Percentiles rank a stretch among this genome's conserved stretches.
Conservation (phyloP, 2,329 filamentous ascomycete species). For the Alternaria conjuncta region DNA sequence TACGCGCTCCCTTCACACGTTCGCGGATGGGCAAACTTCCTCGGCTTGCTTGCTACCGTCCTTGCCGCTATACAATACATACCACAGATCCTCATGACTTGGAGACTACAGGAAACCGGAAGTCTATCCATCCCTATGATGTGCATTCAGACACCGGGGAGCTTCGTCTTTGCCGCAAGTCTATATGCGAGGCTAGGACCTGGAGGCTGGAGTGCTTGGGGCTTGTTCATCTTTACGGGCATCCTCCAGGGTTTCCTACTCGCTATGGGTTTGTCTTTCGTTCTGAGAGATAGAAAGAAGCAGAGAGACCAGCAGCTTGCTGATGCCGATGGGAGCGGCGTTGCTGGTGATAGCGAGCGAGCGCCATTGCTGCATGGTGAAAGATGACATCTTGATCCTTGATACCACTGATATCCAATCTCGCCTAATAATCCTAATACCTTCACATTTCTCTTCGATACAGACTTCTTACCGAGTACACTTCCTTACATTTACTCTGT, state of each 20-base stretch:
- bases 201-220: conserved; percentile 94
- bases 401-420: not conserved
- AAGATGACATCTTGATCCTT: not conserved
- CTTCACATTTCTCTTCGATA: not conserved
- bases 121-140: conserved; percentile 97
- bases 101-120: conserved; percentile 80
- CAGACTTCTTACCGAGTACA: not conserved
- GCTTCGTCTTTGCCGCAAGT: conserved; percentile 86
- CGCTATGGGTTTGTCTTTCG: conserved; percentile 79
- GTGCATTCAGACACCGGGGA: conserved; percentile 95
- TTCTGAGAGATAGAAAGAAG: conserved; percentile 57
- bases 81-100: conserved; percentile 94
- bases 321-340: not conserved
- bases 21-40: conserved; percentile 80
- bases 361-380: conserved; percentile 6
- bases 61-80: conserved; percentile 91
- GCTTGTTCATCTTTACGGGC: conserved; percentile 87
- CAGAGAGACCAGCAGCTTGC: conserved; percentile 2
- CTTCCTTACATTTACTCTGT: not conserved
- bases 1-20: conserved; percentile 69
- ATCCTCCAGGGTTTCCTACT: conserved; percentile 82
- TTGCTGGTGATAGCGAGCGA: not conserved
- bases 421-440: not conserved
- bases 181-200: conserved; percentile 79
- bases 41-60: conserved; percentile 78